A percentile compares a stretch with the other conserved stretches of the same genome.
phyloP scores from a whole-genome alignment of 345 rosid genomes.

The Passiflora organensis region DNA sequence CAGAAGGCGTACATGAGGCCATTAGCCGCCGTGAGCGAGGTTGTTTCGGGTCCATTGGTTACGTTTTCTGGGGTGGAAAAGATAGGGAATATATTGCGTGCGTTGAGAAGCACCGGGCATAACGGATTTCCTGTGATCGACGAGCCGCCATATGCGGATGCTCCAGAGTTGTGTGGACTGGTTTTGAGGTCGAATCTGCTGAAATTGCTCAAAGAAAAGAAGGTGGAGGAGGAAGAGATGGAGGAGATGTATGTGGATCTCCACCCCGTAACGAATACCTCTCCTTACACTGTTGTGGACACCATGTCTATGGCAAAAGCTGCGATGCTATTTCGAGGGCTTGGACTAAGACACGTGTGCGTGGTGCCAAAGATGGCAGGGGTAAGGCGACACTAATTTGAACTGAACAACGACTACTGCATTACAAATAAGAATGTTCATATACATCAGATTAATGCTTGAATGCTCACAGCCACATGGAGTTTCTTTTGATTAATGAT shows the following conservation, averaged over 20 bases:
- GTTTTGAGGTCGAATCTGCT: slow-evolving; percentile 84
- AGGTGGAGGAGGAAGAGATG: slow-evolving; percentile 63
- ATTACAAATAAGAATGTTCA: too few species aligned
- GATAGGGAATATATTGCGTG: slow-evolving; percentile 52
- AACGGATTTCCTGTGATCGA: slow-evolving; percentile 92
- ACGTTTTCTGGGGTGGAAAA: slow-evolving; percentile 66
- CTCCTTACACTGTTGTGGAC: slow-evolving; percentile 85
- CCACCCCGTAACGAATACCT: slow-evolving; percentile 72
- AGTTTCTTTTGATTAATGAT: too few species aligned
- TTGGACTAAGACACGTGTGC: slow-evolving; percentile 80
- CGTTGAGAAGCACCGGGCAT: slow-evolving; percentile 54
- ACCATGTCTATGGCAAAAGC: slow-evolving; percentile 86
- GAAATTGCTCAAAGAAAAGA: slow-evolving; percentile 68
- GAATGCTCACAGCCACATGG: too few species aligned
- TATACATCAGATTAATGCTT: background rate
- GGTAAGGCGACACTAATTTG: slow-evolving; percentile 44
- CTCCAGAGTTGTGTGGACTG: slow-evolving; percentile 73
- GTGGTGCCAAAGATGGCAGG: slow-evolving; percentile 85
- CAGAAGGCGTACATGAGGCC: slow-evolving; percentile 87
- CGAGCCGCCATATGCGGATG: slow-evolving; percentile 73
- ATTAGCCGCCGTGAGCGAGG: slow-evolving; percentile 65
- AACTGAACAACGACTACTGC: too few species aligned
- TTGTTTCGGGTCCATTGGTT: slow-evolving; percentile 58
- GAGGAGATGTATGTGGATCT: slow-evolving; percentile 96
- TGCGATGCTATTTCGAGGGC: slow-evolving; percentile 72